phyloP scores from a whole-genome alignment of 805 yeast species.

The Nakazawaea populi region DNA sequence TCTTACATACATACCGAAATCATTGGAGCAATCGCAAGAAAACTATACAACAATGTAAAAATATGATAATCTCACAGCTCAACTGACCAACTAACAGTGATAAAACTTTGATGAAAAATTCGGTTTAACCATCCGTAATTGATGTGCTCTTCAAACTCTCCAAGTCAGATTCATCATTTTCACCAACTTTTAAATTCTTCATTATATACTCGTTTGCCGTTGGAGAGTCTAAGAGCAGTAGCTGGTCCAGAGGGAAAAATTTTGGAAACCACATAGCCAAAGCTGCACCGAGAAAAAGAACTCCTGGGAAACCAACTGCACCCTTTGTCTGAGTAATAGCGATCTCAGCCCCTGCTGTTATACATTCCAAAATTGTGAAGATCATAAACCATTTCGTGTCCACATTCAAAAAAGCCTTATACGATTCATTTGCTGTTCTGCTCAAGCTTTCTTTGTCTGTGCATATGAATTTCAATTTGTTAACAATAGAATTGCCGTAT shows the following conservation, averaged over 20 bases:
- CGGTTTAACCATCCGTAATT: no score
- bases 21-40: no score
- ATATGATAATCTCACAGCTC: no score
- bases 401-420: slow-evolving; percentile 25
- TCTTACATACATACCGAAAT: no score
- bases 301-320: slow-evolving; percentile 92
- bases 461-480: slow-evolving; percentile 55
- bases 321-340: slow-evolving; percentile 83
- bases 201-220: slow-evolving; percentile 28
- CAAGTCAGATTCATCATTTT: background rate
- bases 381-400: slow-evolving; percentile 43
- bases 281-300: slow-evolving; percentile 62
- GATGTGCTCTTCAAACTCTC: background rate
- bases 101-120: no score
- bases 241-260: slow-evolving; percentile 55
- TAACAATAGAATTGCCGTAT: slow-evolving; percentile 57
- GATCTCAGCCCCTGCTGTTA: slow-evolving; percentile 76
- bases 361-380: slow-evolving; percentile 51
- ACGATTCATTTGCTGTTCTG: slow-evolving; percentile 17
- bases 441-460: slow-evolving; percentile 36
- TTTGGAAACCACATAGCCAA: slow-evolving; percentile 60
- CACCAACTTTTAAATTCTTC: slow-evolving; percentile 19
- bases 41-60: no score
- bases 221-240: slow-evolving; percentile 52
- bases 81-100: no score